Percentiles rank a stretch among this genome's conserved stretches.
Evolutionary conservation across 2,329 filamentous ascomycete genomes (phyloP).

Genomic region (Epichloe festucae): DNA sequence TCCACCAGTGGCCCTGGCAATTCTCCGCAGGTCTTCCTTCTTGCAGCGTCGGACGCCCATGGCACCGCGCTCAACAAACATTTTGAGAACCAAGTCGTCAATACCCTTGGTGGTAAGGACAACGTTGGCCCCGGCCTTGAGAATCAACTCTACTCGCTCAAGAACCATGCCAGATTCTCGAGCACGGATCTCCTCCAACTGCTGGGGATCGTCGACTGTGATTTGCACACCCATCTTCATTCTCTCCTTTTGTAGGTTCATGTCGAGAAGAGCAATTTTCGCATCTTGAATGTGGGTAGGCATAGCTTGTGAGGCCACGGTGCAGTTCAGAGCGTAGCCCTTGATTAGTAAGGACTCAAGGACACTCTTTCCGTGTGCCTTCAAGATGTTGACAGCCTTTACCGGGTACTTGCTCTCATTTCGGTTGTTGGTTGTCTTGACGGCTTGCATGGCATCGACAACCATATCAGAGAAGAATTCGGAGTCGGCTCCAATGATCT

Average conservation of each 20-base stretch:
- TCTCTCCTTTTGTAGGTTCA: conserved; percentile 96
- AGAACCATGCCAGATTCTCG: conserved; percentile 87
- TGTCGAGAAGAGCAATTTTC: conserved; percentile 93
- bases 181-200: conserved; percentile 92
- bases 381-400: conserved; percentile 97
- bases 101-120: conserved; percentile 97
- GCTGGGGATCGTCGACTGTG: conserved; percentile 91
- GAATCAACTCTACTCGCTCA: conserved; percentile 90
- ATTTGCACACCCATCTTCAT: conserved; percentile 99
- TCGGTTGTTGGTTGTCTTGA: conserved; percentile 85
- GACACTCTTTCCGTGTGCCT: conserved; percentile 90
- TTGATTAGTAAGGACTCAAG: conserved; percentile 84
- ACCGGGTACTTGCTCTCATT: conserved; percentile 93
- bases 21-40: conserved; percentile 93
- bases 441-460: conserved; percentile 88
- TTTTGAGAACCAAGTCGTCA: conserved; percentile 87
- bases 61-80: conserved; percentile 85
- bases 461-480: conserved; percentile 98
- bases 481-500: conserved; percentile 91
- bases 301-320: conserved; percentile 96
- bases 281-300: conserved; percentile 82
- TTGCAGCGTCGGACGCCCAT: conserved; percentile 96
- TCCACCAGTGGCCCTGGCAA: conserved; percentile 90
- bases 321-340: conserved; percentile 97
- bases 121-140: conserved; percentile 94